A percentile compares a stretch with the other conserved stretches of the same genome.
Conservation (phyloP, 192 early-diverging fungal genomes). For the Linnemannia hyalina region DNA sequence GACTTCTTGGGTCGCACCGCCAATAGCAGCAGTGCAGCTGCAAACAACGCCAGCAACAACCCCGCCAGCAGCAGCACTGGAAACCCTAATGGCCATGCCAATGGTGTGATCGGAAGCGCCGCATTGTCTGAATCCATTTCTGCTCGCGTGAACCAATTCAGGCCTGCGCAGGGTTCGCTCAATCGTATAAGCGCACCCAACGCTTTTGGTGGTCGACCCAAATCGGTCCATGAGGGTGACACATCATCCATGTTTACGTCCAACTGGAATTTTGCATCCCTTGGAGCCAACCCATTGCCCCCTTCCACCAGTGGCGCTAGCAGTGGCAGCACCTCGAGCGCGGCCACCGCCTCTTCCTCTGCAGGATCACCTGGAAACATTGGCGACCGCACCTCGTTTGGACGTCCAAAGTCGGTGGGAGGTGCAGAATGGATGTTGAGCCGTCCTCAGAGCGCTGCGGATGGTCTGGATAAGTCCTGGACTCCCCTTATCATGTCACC, state of each 20-base stretch:
- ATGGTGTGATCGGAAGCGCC: conserved; percentile 35
- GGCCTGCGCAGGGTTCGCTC: conserved; percentile 25
- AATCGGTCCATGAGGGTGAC: conserved; percentile 53
- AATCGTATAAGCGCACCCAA: conserved; percentile 36
- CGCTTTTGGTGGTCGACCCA: conserved; percentile 36
- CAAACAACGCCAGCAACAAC: conserved; percentile 50
- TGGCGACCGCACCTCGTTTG: conserved; percentile 44
- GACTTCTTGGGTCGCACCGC: conserved; percentile 42
- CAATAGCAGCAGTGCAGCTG: conserved; percentile 9
- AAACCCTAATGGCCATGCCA: conserved; percentile 25
- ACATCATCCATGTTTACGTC: conserved; percentile 49
- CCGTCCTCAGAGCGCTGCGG: conserved; percentile 9
- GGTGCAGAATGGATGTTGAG: conserved; percentile 60
- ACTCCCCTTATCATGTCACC: conserved; percentile 43
- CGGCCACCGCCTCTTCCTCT: conserved; percentile 9
- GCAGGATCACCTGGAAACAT: conserved; percentile 49
- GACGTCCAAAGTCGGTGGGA: conserved; percentile 62
- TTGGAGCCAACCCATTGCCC: conserved; percentile 40
- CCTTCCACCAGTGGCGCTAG: conserved; percentile 1
- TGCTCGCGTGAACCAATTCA: conserved; percentile 29
- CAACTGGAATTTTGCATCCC: conserved; percentile 47
- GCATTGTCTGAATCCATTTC: conserved; percentile 28
- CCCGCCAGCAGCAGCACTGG: conserved; percentile 23
- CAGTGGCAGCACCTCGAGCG: background rate
- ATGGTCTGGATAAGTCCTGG: conserved; percentile 48